phyloP scores from a whole-genome alignment of 202 grass and related monocot genomes.

The Panicum hallii region DNA sequence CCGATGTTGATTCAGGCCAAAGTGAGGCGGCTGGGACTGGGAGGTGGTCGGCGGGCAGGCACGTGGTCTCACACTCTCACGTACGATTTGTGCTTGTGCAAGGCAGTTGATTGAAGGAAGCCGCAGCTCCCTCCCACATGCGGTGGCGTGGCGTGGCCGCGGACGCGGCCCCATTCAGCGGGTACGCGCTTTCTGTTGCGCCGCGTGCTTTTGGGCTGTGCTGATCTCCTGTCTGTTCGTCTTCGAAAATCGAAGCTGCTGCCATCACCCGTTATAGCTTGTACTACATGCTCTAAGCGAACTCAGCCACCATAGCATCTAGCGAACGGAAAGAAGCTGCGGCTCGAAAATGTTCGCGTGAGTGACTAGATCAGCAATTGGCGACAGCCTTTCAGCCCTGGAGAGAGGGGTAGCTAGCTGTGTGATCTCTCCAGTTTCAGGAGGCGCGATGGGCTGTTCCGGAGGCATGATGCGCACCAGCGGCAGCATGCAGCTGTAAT shows the following conservation, averaged over 20 bases:
- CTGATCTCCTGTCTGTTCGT: slow-evolving; percentile 3
- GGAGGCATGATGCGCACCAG: neutral
- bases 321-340: neutral
- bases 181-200: slow-evolving; percentile 19
- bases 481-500: neutral
- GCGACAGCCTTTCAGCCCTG: slow-evolving; percentile 36
- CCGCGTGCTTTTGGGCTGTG: neutral
- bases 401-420: slow-evolving; percentile 4
- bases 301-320: neutral
- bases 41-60: neutral
- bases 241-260: neutral
- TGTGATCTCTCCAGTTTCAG: neutral
- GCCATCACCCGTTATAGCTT: neutral
- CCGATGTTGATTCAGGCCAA: neutral
- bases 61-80: neutral
- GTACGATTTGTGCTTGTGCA: neutral
- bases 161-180: slow-evolving; percentile 15
- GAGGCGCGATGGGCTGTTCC: neutral
- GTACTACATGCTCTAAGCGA: neutral
- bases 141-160: neutral
- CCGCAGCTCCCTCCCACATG: neutral
- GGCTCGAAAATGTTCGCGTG: neutral
- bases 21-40: neutral
- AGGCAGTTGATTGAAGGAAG: neutral
- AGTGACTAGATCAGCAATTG: neutral